Percentiles rank a stretch among this genome's conserved stretches.
Conservation (phyloP, 495 filamentous ascomycete genomes). For the Xylaria bambusicola region DNA sequence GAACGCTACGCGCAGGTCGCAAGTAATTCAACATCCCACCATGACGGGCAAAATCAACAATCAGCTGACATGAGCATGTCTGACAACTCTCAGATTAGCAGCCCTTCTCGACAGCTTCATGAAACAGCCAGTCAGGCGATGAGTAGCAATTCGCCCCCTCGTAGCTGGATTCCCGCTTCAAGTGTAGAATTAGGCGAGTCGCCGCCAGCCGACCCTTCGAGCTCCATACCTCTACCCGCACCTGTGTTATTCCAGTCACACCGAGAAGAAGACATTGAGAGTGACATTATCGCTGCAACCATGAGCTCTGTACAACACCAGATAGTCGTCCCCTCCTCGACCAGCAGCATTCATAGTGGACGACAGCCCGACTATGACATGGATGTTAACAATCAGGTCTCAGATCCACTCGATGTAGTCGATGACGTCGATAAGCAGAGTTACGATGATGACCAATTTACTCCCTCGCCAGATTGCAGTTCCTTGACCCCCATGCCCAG, state of each 20-base stretch:
- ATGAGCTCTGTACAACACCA: constrained; percentile 21
- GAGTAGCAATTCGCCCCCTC: background rate
- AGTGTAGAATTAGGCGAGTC: constrained; percentile 4
- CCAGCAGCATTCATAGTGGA: constrained; percentile 38
- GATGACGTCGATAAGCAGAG: constrained; percentile 18
- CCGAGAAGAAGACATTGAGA: constrained; percentile 18
- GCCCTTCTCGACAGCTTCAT: constrained; percentile 33
- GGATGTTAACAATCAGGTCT: background rate
- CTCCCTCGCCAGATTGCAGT: background rate
- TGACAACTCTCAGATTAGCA: constrained; percentile 26
- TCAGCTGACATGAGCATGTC: constrained; percentile 17
- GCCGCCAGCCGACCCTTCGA: constrained; percentile 7
- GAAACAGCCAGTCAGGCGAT: constrained; percentile 28
- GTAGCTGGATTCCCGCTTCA: background rate
- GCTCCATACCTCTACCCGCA: constrained; percentile 13
- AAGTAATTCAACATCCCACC: constrained; percentile 18
- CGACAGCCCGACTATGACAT: constrained; percentile 42
- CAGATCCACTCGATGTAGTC: constrained; percentile 25
- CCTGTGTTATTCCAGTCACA: constrained; percentile 22
- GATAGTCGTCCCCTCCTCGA: constrained; percentile 29
- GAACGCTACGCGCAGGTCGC: background rate
- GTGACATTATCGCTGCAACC: constrained; percentile 26
- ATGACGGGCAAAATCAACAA: constrained; percentile 20
- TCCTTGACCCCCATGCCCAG: constrained; percentile 1
- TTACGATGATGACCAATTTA: background rate